Percentiles rank a stretch among this genome's conserved stretches.
Evolutionary conservation across 1,139 yeast genomes (phyloP).

Genomic region (Magnusiomyces magnusii): DNA sequence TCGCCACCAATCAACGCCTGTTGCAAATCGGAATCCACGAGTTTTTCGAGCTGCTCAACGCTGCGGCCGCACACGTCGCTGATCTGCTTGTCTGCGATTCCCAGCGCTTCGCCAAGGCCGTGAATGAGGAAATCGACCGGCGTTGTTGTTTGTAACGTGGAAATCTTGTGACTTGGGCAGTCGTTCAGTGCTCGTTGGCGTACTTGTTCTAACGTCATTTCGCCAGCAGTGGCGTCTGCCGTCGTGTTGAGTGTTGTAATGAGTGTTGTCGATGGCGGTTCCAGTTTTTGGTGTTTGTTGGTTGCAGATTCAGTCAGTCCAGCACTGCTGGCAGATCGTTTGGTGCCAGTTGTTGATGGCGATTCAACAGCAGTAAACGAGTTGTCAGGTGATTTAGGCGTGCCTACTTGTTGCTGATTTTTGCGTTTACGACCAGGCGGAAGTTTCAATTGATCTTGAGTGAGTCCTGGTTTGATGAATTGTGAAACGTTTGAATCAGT

Average conservation of each 20-base stretch:
- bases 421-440: constrained; percentile 3
- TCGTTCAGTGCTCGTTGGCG: not conserved
- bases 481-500: not conserved
- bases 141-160: not conserved
- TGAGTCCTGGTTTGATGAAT: constrained; percentile 2
- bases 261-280: not conserved
- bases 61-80: not conserved
- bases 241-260: not conserved
- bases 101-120: constrained; percentile 5
- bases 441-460: constrained; percentile 5
- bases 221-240: not conserved
- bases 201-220: not conserved
- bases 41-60: not conserved
- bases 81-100: not conserved
- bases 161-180: not conserved
- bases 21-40: not conserved
- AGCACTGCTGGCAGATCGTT: not conserved
- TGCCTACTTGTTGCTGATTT: not conserved
- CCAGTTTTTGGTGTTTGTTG: not conserved
- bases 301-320: not conserved
- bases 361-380: not conserved
- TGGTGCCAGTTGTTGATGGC: not conserved
- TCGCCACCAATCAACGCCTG: not conserved
- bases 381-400: not conserved
- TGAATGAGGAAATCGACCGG: constrained; percentile 1